Conservation (phyloP, 176 grass and related monocot species). For the Avena eriantha region DNA sequence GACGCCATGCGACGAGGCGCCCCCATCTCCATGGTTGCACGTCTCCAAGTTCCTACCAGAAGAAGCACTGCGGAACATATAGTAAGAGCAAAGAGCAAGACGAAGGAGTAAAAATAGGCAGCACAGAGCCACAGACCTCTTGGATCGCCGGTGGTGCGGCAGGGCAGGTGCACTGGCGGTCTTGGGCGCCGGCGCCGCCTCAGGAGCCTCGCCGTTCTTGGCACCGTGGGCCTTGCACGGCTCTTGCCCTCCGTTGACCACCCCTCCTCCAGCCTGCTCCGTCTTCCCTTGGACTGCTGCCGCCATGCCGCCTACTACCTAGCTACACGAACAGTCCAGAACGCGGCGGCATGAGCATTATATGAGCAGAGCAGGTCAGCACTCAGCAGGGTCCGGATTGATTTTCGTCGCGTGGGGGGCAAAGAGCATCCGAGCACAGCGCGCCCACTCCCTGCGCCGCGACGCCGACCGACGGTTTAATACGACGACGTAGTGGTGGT, state of each 20-base stretch:
- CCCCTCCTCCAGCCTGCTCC: constrained; percentile 17
- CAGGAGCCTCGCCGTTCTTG: background rate
- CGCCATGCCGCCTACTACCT: background rate
- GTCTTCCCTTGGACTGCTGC: background rate
- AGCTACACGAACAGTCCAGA: background rate
- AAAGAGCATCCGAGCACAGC: constrained; percentile 51
- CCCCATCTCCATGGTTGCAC: constrained; percentile 40
- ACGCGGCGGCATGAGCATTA: constrained; percentile 28
- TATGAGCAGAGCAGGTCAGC: constrained; percentile 19
- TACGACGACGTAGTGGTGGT: background rate
- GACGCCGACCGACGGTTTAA: constrained; percentile 36
- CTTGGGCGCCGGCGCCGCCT: constrained; percentile 16
- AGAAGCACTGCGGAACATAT: constrained; percentile 52
- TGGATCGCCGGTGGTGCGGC: constrained; percentile 65
- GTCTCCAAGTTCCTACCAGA: constrained; percentile 56
- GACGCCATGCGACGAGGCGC: constrained; percentile 23
- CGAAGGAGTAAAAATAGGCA: background rate
- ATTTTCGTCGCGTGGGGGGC: constrained; percentile 22
- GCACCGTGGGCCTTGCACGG: background rate
- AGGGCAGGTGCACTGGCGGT: background rate
- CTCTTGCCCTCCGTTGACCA: constrained; percentile 4
- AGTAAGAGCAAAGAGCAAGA: background rate
- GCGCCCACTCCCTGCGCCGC: constrained; percentile 30
- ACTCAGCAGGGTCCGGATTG: constrained; percentile 18
- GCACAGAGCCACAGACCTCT: constrained; percentile 47